Percentiles rank a stretch among this genome's conserved stretches.
Evolutionary conservation across 2,329 filamentous ascomycete genomes (phyloP).

Genomic region (Salinomyces thailandicus): DNA sequence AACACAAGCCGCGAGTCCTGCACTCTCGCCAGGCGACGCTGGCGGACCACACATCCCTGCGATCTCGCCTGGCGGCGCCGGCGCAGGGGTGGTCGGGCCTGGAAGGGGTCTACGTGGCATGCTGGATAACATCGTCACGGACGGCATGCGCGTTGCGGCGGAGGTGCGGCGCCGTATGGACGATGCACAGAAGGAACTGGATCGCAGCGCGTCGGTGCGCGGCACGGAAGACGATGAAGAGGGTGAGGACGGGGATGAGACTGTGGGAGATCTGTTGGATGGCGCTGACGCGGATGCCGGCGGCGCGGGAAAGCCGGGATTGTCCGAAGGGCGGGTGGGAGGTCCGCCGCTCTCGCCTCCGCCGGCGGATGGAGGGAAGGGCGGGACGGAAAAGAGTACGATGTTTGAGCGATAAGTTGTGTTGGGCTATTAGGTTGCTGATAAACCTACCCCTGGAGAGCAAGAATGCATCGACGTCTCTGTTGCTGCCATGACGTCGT

Average conservation of each 20-base stretch:
- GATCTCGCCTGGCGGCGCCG: slow-evolving; percentile 24
- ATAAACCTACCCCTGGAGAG: too few relatives aligned
- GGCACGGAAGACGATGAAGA: slow-evolving; percentile 40
- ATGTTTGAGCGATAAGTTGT: slow-evolving; percentile 30
- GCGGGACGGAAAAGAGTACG: slow-evolving; percentile 20
- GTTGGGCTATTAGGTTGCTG: too few relatives aligned
- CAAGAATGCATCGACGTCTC: too few relatives aligned
- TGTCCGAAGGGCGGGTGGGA: slow-evolving; percentile 8
- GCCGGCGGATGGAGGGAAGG: slow-evolving; percentile 16
- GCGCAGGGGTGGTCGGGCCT: slow-evolving; percentile 48
- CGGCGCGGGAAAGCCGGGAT: neutral
- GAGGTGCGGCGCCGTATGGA: slow-evolving; percentile 91
- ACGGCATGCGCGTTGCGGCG: slow-evolving; percentile 89
- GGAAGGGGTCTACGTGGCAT: slow-evolving; percentile 79
- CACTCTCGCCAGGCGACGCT: neutral
- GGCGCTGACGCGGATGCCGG: slow-evolving; percentile 40
- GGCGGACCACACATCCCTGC: slow-evolving; percentile 9
- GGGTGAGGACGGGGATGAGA: slow-evolving; percentile 58
- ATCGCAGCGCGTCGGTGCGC: slow-evolving; percentile 63
- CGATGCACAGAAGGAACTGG: slow-evolving; percentile 83
- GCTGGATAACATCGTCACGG: slow-evolving; percentile 92
- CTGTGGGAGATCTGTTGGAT: slow-evolving; percentile 43
- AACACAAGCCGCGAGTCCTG: neutral
- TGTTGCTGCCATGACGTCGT: too few relatives aligned
- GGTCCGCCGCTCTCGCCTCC: slow-evolving; percentile 22